Evolutionary conservation across 176 grass and related monocot genomes (phyloP).

Genomic region (Coix lacrymajobi): DNA sequence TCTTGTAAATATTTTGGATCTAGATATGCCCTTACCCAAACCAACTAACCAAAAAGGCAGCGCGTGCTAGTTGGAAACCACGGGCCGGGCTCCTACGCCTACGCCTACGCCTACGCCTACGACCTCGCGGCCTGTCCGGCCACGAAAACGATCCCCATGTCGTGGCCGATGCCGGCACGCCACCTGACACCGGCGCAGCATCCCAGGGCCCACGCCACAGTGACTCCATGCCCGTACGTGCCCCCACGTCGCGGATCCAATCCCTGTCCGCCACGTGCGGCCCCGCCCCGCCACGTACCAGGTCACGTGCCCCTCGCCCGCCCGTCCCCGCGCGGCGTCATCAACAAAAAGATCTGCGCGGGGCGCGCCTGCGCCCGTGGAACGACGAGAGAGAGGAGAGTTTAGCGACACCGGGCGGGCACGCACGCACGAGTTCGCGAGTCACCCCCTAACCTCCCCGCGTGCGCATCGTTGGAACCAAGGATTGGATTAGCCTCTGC

Average conservation of each 20-base stretch:
- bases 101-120: too few species aligned
- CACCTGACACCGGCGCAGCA: constrained; percentile 9
- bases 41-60: not conserved
- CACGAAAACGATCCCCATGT: not conserved
- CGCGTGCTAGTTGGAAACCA: not conserved
- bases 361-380: not conserved
- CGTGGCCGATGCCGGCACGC: constrained; percentile 1
- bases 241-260: not conserved
- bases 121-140: not conserved
- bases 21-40: too few species aligned
- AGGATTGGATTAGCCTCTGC: not conserved
- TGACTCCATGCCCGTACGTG: not conserved
- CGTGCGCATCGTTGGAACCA: constrained; percentile 25
- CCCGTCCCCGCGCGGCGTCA: not conserved
- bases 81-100: too few species aligned
- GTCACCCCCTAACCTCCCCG: not conserved
- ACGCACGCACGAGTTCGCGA: not conserved
- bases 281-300: constrained; percentile 8
- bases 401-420: not conserved
- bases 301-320: constrained; percentile 20
- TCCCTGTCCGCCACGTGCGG: not conserved
- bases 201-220: not conserved
- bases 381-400: not conserved
- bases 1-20: too few species aligned
- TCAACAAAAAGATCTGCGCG: constrained; percentile 2